phyloP scores from a whole-genome alignment of 768 basidiomycete genomes.

The Strobilomyces confusus region DNA sequence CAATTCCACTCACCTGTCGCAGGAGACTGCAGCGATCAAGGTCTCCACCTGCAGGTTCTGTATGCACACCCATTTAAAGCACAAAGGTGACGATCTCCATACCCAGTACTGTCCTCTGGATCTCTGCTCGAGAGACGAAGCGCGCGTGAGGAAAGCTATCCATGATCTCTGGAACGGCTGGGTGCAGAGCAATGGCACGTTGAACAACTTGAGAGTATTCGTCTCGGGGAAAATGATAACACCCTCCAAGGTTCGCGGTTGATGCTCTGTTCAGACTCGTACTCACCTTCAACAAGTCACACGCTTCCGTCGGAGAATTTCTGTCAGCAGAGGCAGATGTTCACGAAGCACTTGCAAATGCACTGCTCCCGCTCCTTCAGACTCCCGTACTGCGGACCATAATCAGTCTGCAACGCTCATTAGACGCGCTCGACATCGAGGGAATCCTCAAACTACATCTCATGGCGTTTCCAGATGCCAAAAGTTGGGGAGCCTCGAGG shows the following conservation, averaged over 20 bases:
- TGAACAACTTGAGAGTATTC: constrained; percentile 86
- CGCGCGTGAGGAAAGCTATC: constrained; percentile 65
- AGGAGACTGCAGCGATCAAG: constrained; percentile 56
- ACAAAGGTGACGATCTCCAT: constrained; percentile 30
- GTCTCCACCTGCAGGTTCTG: constrained; percentile 80
- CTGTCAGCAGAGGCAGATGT: constrained; percentile 28
- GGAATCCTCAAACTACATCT: constrained; percentile 51
- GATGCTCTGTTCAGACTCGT: constrained; percentile 2
- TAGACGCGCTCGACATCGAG: constrained; percentile 85
- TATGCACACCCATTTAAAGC: constrained; percentile 70
- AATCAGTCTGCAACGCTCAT: constrained; percentile 60
- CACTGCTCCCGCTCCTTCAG: constrained; percentile 42
- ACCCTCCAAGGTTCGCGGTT: constrained; percentile 48
- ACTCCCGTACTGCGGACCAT: constrained; percentile 54
- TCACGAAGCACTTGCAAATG: constrained; percentile 48
- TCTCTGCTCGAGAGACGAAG: constrained; percentile 68
- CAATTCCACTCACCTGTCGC: constrained; percentile 53
- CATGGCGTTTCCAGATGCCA: constrained; percentile 14
- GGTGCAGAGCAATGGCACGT: constrained; percentile 54
- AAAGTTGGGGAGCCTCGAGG: constrained; percentile 28
- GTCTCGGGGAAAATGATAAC: constrained; percentile 54
- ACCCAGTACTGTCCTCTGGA: constrained; percentile 83
- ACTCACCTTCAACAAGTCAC: constrained; percentile 4
- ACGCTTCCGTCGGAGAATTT: constrained; percentile 8
- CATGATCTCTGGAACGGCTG: constrained; percentile 69